A percentile compares a stretch with the other conserved stretches of the same genome.
phyloP scores from a whole-genome alignment of 2,329 filamentous ascomycete genomes.

The Talaromyces sp. region DNA sequence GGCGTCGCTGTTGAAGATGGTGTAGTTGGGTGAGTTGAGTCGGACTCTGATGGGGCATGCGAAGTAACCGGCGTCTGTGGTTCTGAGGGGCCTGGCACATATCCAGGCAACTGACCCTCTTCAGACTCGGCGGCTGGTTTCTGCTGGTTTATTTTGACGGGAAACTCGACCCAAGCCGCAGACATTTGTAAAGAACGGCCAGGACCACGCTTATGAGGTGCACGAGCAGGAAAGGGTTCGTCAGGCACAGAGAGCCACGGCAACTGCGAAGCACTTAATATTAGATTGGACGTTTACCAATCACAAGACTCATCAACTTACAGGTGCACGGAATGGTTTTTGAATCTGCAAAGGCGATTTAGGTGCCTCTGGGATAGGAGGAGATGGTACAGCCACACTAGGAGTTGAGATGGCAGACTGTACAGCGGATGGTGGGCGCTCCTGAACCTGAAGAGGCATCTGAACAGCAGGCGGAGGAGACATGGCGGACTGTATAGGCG shows the following conservation, averaged over 20 bases:
- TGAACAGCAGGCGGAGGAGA: constrained; percentile 24
- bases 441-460: constrained; percentile 3
- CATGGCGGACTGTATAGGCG: constrained; percentile 31
- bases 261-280: constrained; percentile 31
- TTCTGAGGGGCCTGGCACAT: constrained; percentile 28
- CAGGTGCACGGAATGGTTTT: constrained; percentile 47
- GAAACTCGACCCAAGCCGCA: constrained; percentile 43
- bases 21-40: constrained; percentile 51
- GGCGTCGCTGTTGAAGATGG: constrained; percentile 47
- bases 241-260: constrained; percentile 58
- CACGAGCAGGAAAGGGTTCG: constrained; percentile 49
- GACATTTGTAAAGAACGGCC: constrained; percentile 29
- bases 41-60: constrained; percentile 52
- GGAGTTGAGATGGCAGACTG: constrained; percentile 16
- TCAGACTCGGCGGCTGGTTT: constrained; percentile 19
- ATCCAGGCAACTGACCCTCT: constrained; percentile 14
- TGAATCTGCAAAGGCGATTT: constrained; percentile 20
- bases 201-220: constrained; percentile 43
- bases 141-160: constrained; percentile 37
- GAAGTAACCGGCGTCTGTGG: constrained; percentile 55
- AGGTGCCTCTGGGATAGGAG: constrained; percentile 21
- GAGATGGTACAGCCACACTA: constrained; percentile 22
- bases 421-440: constrained; percentile 8
- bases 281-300: constrained; percentile 1
- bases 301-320: constrained; percentile 22